phyloP scores from a whole-genome alignment of 352 stramenopile genomes.

The Phytopythium helicoides region DNA sequence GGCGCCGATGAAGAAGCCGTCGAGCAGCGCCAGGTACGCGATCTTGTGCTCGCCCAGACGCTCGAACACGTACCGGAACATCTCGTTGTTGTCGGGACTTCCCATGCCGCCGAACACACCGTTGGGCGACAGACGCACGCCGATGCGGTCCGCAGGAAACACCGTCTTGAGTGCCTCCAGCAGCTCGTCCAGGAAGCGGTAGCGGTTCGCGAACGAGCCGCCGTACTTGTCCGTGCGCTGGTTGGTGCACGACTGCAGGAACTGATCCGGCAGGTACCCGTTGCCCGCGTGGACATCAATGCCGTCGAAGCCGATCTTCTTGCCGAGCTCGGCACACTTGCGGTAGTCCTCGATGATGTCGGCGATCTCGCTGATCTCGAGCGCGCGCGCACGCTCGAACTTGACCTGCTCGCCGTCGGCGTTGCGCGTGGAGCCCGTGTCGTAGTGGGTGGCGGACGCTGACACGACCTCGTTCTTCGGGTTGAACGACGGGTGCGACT shows the following conservation, averaged over 20 bases:
- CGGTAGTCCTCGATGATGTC: no score
- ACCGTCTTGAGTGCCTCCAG: conserved; percentile 49
- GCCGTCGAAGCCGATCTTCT: no score
- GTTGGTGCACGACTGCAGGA: conserved; percentile 72
- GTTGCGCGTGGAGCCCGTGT: conserved; percentile 20
- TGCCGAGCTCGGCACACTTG: no score
- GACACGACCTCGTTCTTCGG: no score
- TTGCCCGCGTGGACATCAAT: conserved; percentile 78
- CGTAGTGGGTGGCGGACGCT: conserved; percentile 30
- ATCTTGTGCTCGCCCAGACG: conserved; percentile 26
- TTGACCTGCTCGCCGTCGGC: conserved; percentile 21
- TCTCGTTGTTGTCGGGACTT: conserved; percentile 36
- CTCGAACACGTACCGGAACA: conserved; percentile 32
- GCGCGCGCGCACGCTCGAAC: conserved; percentile 43
- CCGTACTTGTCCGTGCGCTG: conserved; percentile 77
- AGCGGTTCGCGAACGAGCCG: conserved; percentile 79
- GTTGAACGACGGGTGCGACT: no score
- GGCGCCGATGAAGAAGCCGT: conserved; percentile 29
- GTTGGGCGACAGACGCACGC: conserved; percentile 32
- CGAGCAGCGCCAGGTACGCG: conserved; percentile 36
- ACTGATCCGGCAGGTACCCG: conserved; percentile 91
- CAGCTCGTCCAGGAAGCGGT: conserved; percentile 62
- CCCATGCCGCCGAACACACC: conserved; percentile 30
- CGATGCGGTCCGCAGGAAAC: conserved; percentile 23
- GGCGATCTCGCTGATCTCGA: conserved; percentile 75